phyloP scores from a whole-genome alignment of 176 grass and related monocot genomes.

The Phoenix roebelenii region DNA sequence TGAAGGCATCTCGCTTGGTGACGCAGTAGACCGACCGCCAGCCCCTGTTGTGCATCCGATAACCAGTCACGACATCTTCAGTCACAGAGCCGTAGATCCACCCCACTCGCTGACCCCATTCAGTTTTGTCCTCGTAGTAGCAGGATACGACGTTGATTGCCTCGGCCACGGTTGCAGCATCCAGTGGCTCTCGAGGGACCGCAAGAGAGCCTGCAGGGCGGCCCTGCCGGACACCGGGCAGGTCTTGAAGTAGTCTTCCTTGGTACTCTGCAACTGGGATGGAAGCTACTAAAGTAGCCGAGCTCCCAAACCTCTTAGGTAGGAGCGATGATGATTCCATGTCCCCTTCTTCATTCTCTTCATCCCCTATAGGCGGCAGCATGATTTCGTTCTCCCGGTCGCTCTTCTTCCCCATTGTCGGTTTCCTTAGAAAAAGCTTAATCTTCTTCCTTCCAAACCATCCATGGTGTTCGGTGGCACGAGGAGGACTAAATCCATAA shows the following conservation, averaged over 20 bases:
- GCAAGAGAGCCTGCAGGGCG: conserved; percentile 64
- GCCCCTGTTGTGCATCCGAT: conserved; percentile 93
- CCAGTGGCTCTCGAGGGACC: conserved; percentile 75
- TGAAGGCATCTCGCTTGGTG: conserved; percentile 67
- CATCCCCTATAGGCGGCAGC: conserved; percentile 53
- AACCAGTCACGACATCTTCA: conserved; percentile 95
- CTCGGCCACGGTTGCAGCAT: conserved; percentile 65
- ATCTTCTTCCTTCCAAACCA: conserved; percentile 84
- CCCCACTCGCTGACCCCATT: conserved; percentile 76
- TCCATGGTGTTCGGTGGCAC: conserved; percentile 82
- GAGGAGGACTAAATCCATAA: conserved; percentile 79
- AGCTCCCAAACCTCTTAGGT: conserved; percentile 69
- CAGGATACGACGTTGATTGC: conserved; percentile 84
- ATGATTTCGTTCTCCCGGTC: conserved; percentile 52
- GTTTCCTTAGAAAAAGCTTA: conserved; percentile 59
- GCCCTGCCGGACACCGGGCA: conserved; percentile 55
- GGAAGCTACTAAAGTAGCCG: conserved; percentile 49
- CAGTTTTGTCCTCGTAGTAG: conserved; percentile 92
- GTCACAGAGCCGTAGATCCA: conserved; percentile 98
- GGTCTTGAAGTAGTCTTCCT: conserved; percentile 70
- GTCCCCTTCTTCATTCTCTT: conserved; percentile 32
- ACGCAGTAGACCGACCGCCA: conserved; percentile 96
- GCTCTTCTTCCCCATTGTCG: conserved; percentile 73
- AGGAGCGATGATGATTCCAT: conserved; percentile 44
- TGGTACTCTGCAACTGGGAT: conserved; percentile 92